Evolutionary conservation across 1,139 yeast genomes (phyloP), one percentile per base, ranked within the genome.

Genomic region (Candida sanyaensis): DNA sequence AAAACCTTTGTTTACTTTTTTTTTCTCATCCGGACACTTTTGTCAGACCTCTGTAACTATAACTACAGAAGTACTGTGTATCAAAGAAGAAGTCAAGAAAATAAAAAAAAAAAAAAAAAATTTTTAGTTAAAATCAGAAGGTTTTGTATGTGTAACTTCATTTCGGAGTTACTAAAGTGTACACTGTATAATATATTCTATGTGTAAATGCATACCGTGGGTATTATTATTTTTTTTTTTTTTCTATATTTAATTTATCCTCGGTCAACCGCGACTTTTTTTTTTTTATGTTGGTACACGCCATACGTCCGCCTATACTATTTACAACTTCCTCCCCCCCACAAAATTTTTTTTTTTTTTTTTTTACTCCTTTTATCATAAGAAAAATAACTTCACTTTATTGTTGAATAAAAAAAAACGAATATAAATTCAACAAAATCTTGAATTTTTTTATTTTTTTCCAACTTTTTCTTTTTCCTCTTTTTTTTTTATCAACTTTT

Each of bases 351-450:
- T 17, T 17, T 17, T 17, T n/a, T n/a, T n/a, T n/a, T 17, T 17
- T 17, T 2, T 17, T 17, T 17, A 17, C 21, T 17, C 21, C 21
- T 17, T 17, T 33, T 43, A 31, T 31, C 30, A 43, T 32, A 42
- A 43, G 29, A 27, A 43, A 32, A 27, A 36, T 23, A 11, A 42
- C 23, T 6, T 26, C 21, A 11, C n/a, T 17, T 17, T n/a, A 23
- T 12, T 23, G 26, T 21, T 23, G 21, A 12, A 41, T 28, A 34
- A 21, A 26, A 17, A 17, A 17, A n/a, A n/a, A n/a, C n/a, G 21
- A 36, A 10, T 31, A 33, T 40, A 40, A 40, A 40, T 31, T 40
- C 42, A 40, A 40, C 36, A 23, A 40, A 40, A 39, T 39, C 30
- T 39, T 39, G 29, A 34, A 40, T 31, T 17, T 34, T n/a, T n/a